Percentiles rank a stretch among this genome's conserved stretches.
Conservation (phyloP, 768 basidiomycete species). For the Stropharia rugosoannulata region DNA sequence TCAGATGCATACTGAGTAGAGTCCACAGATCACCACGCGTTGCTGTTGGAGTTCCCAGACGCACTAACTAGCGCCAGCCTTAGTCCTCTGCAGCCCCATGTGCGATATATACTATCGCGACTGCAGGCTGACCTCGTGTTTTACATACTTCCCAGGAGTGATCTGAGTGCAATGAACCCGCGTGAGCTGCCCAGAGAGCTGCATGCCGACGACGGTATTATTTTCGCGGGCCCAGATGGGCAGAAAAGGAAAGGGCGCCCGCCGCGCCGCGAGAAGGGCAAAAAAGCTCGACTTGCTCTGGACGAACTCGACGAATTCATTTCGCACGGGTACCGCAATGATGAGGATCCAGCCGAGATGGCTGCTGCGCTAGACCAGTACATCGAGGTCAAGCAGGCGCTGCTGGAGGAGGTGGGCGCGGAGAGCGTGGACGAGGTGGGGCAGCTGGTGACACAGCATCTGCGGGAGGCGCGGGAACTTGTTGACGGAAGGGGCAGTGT, state of each 20-base stretch:
- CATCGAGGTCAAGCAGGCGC: slow-evolving; percentile 34
- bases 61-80: slow-evolving; percentile 39
- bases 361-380: slow-evolving; percentile 33
- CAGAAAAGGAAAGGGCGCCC: slow-evolving; percentile 64
- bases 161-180: slow-evolving; percentile 53
- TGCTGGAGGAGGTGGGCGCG: slow-evolving; percentile 30
- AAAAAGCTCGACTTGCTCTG: slow-evolving; percentile 51
- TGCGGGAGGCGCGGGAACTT: slow-evolving; percentile 46
- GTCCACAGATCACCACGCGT: slow-evolving; percentile 54
- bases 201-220: slow-evolving; percentile 42
- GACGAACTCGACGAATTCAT: slow-evolving; percentile 50
- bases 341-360: slow-evolving; percentile 1
- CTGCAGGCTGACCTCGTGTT: slow-evolving; percentile 54
- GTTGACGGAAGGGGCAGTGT: not conserved
- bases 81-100: slow-evolving; percentile 48
- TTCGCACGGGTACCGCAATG: slow-evolving; percentile 27
- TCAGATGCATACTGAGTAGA: slow-evolving; percentile 4
- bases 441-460: slow-evolving; percentile 46
- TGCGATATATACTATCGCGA: slow-evolving; percentile 44
- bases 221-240: slow-evolving; percentile 19
- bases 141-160: slow-evolving; percentile 56
- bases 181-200: slow-evolving; percentile 69
- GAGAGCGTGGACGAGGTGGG: slow-evolving; percentile 46
- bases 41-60: slow-evolving; percentile 48
- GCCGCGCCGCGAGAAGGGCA: slow-evolving; percentile 56